Conservation (phyloP, 1,139 yeast species). For the Taphrina communis region DNA sequence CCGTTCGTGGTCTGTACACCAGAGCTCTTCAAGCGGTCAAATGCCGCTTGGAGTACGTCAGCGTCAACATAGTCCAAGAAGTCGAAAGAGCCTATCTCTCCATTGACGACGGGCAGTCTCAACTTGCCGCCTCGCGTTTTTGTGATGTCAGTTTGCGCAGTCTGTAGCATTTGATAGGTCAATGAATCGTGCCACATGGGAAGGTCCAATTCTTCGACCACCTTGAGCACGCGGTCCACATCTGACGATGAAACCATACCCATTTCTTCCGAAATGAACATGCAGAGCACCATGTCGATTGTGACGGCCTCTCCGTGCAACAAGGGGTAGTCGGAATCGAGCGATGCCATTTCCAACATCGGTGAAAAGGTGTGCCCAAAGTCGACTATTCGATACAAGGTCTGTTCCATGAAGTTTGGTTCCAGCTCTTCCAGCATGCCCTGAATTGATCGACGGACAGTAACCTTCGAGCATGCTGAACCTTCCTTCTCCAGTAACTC, state of each 20-base stretch:
- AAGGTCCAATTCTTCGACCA: conserved; percentile 29
- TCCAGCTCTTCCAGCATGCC: conserved; percentile 41
- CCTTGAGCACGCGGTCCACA: conserved; percentile 36
- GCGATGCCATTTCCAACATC: conserved; percentile 38
- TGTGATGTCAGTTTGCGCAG: conserved; percentile 31
- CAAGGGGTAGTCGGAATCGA: conserved; percentile 36
- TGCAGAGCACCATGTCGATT: conserved; percentile 40
- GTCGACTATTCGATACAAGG: conserved; percentile 40
- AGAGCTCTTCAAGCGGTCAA: conserved; percentile 25
- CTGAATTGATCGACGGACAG: conserved; percentile 39
- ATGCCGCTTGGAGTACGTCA: conserved; percentile 26
- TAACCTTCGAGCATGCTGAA: conserved; percentile 17
- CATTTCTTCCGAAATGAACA: conserved; percentile 32
- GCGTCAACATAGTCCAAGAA: conserved; percentile 32
- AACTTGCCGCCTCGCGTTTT: conserved; percentile 38
- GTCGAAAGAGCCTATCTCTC: conserved; percentile 32
- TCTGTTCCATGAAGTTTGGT: conserved; percentile 39
- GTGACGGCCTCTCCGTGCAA: conserved; percentile 41
- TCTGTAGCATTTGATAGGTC: conserved; percentile 25
- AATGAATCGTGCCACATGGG: conserved; percentile 38
- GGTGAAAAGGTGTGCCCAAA: conserved; percentile 40
- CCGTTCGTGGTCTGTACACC: conserved; percentile 23
- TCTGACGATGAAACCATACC: conserved; percentile 26
- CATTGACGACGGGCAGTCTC: conserved; percentile 33
- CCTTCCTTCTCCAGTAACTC: conserved; percentile 29